phyloP scores from a whole-genome alignment of 257 asterid genomes.

The Jacaranda mimosifolia region DNA sequence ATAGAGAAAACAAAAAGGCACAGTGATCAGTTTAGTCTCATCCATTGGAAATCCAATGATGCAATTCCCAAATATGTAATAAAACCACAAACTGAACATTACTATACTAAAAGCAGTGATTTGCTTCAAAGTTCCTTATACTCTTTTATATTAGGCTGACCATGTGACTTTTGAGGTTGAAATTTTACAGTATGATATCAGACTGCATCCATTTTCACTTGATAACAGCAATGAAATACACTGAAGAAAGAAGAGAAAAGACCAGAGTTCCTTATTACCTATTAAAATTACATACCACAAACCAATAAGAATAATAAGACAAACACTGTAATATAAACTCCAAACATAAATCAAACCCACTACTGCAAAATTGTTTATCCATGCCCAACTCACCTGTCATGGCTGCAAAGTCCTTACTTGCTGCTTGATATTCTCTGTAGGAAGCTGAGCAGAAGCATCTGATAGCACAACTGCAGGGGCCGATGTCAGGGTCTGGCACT shows the following conservation, averaged over 20 bases:
- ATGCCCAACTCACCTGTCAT: constrained; percentile 64
- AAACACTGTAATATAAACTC: constrained; percentile 48
- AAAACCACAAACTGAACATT: constrained; percentile 7
- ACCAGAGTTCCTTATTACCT: constrained; percentile 58
- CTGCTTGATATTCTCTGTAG: constrained; percentile 66
- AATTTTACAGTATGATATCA: constrained; percentile 61
- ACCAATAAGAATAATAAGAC: constrained; percentile 54
- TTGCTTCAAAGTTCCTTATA: constrained; percentile 22
- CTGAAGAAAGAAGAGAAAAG: constrained; percentile 35
- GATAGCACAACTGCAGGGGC: constrained; percentile 50
- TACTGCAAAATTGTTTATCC: constrained; percentile 84
- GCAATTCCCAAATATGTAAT: not conserved
- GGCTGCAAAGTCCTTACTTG: constrained; percentile 58
- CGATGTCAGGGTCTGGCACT: constrained; percentile 74
- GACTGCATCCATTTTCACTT: constrained; percentile 47
- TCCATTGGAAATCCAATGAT: not conserved
- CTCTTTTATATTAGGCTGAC: constrained; percentile 39
- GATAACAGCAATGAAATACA: constrained; percentile 41
- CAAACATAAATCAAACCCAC: constrained; percentile 58
- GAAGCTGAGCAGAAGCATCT: constrained; percentile 64
- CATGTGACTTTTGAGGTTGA: constrained; percentile 39
- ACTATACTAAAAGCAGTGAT: not conserved
- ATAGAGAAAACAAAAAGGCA: not conserved
- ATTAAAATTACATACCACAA: constrained; percentile 69
- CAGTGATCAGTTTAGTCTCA: not conserved